Base-by-base conservation (phyloP, 352 stramenopile genomes). In the Phytopythium oedochilum region DNA sequence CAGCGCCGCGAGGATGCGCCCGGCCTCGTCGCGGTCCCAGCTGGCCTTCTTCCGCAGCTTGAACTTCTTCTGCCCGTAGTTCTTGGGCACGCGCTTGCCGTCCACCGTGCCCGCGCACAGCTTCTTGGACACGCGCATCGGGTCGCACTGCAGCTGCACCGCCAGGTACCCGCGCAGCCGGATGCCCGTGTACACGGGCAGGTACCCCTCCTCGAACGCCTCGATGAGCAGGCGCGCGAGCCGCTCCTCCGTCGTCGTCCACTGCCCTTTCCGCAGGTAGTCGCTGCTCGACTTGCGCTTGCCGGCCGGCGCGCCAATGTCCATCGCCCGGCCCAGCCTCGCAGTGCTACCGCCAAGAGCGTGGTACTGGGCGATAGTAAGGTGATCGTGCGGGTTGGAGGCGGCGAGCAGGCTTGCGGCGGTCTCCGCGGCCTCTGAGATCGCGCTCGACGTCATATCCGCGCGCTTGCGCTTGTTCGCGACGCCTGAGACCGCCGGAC, bases 61-160 rank as follows among this genome's bases (percentile, higher is more conserved):
- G 44, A 87, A 91, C 54, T 89, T 91, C 58, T 86, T 83, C 61
- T 91, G 81, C 3, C 81, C 81, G 48, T 83, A 91, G 53, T 92
- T 92, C 46, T 85, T 90, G 0, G 83, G 75, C 43, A 92, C 74
- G 7, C 60, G 59, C 46, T 87, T 87, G 44, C 78, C 78, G 46
- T 88, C 78, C 42, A 92, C 83, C 10, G 64, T 71, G 3, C 80
- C 80, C 11, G 78, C 77, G 46, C 79, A 89, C 29, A 92, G 67
- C 42, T 92, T 92, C 66, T 92, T 92, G 18, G 78, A 89, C 36
- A 92, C 75, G 12, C 83, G 68, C 83, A 92, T 92, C 34, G 83
- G 83, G 34, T 90, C 83, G 38, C 83, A 92, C 47, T 91, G 80
- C 23, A 92, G 60, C 48, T 89, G 80, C 28, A 88, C 72, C 2